Percentiles rank a stretch among this genome's conserved stretches.
Evolutionary conservation across 106 monocot species (phyloP).

Genomic region (Platanthera guangdongensis): DNA sequence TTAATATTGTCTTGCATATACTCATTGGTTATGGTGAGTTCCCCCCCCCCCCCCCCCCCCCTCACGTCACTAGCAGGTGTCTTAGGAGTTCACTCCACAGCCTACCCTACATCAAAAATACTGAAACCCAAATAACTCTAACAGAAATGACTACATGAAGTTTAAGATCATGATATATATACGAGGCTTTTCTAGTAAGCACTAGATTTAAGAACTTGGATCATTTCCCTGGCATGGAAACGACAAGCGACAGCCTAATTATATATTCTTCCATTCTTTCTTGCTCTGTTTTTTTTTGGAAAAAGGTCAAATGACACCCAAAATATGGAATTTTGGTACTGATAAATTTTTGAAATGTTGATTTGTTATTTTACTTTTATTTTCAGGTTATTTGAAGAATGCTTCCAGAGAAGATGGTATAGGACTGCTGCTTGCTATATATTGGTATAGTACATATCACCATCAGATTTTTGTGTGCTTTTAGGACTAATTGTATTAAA

Average conservation of each 20-base stretch:
- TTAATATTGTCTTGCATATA: too few species aligned
- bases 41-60: too few species aligned
- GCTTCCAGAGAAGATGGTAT: conserved; percentile 96
- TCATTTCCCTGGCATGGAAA: neutral
- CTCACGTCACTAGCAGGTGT: too few species aligned
- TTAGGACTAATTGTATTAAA: neutral
- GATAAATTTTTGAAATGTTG: neutral
- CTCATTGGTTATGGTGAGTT: too few species aligned
- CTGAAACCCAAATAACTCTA: too few species aligned
- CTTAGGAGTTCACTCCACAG: too few species aligned
- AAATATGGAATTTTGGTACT: neutral
- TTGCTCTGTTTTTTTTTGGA: neutral
- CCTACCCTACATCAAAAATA: too few species aligned
- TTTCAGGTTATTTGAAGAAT: conserved; percentile 97
- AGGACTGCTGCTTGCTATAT: conserved; percentile 99
- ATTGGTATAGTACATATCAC: conserved; percentile 41
- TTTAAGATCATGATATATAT: neutral
- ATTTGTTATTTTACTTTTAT: neutral
- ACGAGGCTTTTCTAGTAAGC: neutral
- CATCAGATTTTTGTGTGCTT: neutral
- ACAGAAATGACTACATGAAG: neutral
- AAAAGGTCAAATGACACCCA: neutral
- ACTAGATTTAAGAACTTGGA: neutral
- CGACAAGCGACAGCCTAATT: neutral
- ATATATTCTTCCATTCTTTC: neutral